Evolutionary conservation across 2,329 filamentous ascomycete genomes (phyloP).

Genomic region (Verticillium tricorpus): DNA sequence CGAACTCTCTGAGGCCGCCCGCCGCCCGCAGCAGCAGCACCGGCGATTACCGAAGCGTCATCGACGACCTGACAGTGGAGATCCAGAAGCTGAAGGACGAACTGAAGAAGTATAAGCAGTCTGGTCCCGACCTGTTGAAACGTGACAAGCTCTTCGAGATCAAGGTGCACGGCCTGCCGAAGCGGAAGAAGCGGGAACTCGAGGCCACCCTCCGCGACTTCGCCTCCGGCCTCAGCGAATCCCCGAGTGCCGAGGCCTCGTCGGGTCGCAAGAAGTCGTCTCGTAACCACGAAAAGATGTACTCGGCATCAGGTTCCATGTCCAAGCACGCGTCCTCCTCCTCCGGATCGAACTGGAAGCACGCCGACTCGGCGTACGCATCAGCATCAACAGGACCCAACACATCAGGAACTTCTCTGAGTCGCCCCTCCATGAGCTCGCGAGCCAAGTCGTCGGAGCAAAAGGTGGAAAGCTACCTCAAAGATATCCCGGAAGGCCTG

Average conservation of each 20-base stretch:
- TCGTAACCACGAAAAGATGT: constrained; percentile 32
- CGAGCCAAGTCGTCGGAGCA: constrained; percentile 43
- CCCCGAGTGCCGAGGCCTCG: constrained; percentile 46
- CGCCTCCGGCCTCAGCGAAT: constrained; percentile 35
- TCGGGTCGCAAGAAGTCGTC: constrained; percentile 36
- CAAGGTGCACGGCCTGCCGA: constrained; percentile 68
- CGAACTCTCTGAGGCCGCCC: constrained; percentile 22
- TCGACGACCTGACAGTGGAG: constrained; percentile 81
- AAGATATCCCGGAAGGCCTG: constrained; percentile 67
- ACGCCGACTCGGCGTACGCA: constrained; percentile 60
- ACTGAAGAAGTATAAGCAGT: constrained; percentile 65
- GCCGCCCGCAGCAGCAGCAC: constrained; percentile 53
- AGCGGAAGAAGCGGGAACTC: constrained; percentile 70
- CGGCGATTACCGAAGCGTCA: constrained; percentile 76
- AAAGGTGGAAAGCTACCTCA: constrained; percentile 65
- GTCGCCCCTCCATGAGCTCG: constrained; percentile 28
- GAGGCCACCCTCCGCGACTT: constrained; percentile 71
- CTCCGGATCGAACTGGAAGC: constrained; percentile 48
- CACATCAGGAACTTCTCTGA: constrained; percentile 35
- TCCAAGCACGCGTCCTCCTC: constrained; percentile 50
- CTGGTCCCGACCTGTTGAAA: constrained; percentile 60
- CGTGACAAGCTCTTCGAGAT: constrained; percentile 81
- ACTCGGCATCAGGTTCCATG: constrained; percentile 36
- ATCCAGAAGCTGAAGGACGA: constrained; percentile 75
- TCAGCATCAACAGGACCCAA: constrained; percentile 57